Evolutionary conservation across 305 asterid genomes (phyloP), one percentile per base, ranked within the genome.

Genomic region (Petunia hybrid): DNA sequence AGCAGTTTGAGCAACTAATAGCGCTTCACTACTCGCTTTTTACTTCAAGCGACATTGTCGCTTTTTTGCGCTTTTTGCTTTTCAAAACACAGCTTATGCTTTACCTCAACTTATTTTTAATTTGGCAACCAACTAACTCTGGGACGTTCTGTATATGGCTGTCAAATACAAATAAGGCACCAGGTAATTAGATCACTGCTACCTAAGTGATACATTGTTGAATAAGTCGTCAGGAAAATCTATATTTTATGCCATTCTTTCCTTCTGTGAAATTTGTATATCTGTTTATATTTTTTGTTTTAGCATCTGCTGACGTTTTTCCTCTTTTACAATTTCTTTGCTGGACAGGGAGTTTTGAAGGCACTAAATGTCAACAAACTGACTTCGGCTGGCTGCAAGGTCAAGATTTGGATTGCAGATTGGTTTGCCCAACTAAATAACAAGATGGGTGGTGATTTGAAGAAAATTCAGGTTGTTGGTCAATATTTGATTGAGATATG

Each of bases 371-470:
- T 93, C 69, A 95, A 95, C 86, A 95, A 95, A 80, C 89, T 95
- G 80, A 90, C 92, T 75, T 85, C 91, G 9, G 93, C 96, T 63
- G 98, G 98, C 80, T 94, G 98, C 90, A 92, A 89, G 81, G 98
- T 93, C 76, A 93, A 90, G 83, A 93, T 94, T 31, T 94, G 97
- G 98, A 92, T 94, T 65, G 98, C 98, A 2, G 98, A 94, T 87
- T 91, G 97, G 96, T 94, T 93, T 89, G 98, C 98, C 0, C 97
- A 92, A 86, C 84, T 93, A 31, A 94, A 93, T 89, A 92, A 91
- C 86, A 95, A 95, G 80, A 89, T 94, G 97, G 97, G 93, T 53
- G 98, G 99, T 65, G 99, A 95, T 84, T 82, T 95, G 85, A 92
- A 90, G 87, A 95, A 93, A 83, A 95, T 93, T 73, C 87, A 86